Percentiles rank a stretch among this genome's conserved stretches.
Conservation (phyloP, 768 basidiomycete species). For the Cystobasidiopsis lactophilus region DNA sequence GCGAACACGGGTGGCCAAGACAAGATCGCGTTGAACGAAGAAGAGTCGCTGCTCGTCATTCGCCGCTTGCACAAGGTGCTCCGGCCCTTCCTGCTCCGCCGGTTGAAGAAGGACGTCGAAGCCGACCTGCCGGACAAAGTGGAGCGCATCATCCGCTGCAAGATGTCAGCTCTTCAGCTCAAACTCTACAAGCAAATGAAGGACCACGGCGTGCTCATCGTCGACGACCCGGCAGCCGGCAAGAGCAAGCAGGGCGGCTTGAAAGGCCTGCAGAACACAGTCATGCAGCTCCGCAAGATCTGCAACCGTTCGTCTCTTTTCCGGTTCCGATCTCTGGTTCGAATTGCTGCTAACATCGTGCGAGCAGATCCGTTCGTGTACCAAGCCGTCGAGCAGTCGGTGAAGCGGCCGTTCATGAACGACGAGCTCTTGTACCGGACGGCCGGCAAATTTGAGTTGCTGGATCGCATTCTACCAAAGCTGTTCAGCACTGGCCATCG, state of each 20-base stretch:
- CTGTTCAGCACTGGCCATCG: constrained; percentile 81
- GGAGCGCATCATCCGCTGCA: constrained; percentile 54
- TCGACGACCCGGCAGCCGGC: constrained; percentile 15
- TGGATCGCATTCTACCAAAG: constrained; percentile 79
- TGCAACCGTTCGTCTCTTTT: constrained; percentile 35
- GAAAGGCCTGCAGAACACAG: constrained; percentile 76
- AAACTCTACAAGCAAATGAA: constrained; percentile 28
- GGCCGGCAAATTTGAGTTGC: constrained; percentile 81
- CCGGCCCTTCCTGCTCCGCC: constrained; percentile 82
- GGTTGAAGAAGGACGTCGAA: constrained; percentile 86
- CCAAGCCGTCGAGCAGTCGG: constrained; percentile 79
- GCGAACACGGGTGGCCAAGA: constrained; percentile 94
- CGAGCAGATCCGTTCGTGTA: constrained; percentile 65
- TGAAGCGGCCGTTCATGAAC: constrained; percentile 58
- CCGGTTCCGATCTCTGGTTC: constrained; percentile 30
- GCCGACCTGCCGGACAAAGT: constrained; percentile 47
- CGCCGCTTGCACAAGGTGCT: constrained; percentile 60
- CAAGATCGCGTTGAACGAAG: constrained; percentile 98
- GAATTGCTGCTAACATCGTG: constrained; percentile 45
- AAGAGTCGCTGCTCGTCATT: constrained; percentile 93
- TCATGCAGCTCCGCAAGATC: constrained; percentile 94
- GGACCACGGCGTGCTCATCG: constrained; percentile 52
- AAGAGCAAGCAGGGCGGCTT: constrained; percentile 50
- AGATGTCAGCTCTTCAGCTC: constrained; percentile 35
- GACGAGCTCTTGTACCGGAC: constrained; percentile 45